Base-by-base conservation (phyloP, 768 basidiomycete species). In the Exidia glandulosa region DNA sequence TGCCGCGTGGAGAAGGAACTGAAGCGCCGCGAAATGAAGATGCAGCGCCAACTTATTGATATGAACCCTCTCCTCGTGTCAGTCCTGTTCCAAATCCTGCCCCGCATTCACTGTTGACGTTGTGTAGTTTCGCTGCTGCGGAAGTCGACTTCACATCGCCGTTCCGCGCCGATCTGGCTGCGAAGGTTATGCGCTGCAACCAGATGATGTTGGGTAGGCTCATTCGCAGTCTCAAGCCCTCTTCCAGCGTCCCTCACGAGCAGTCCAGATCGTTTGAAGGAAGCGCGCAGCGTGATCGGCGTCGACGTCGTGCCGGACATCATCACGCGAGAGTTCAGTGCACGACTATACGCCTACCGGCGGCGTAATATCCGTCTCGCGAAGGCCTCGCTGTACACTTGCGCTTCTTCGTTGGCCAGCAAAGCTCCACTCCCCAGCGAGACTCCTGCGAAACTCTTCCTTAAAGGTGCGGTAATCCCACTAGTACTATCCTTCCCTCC, bases 141-240 rank as follows among this genome's bases (percentile, higher is more conserved):
- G 69, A 70, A 37, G 68, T 66, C 3, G 57, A 64, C 4, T 64
- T 65, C 14, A 55, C 62, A 23, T 29, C 30, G 7, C 62, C 65
- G 13, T 70, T 70, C 62, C 59, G 62, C 16, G 65, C 62, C 3
- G 61, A 61, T 3, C 32, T 63, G 2, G 56, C 60, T 2, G 23
- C 55, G 9, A 50, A 56, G 14, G 59, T 69, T 33, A 61, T 70
- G 32, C 62, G 63, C 10, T 57, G 63, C 1, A 66, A 66, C 48
- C 69, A 70, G 59, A 59, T 66, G 30, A 62, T 68, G n/a, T 56
- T 69, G 25, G 68, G 65, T 62, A n/a, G 29, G 47, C 19, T n/a
- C n/a, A n/a, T n/a, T n/a, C n/a, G n/a, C n/a, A n/a, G n/a, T n/a
- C n/a, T n/a, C n/a, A n/a, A n/a, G n/a, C n/a, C n/a, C n/a, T n/a